A percentile compares a stretch with the other conserved stretches of the same genome.
phyloP scores from a whole-genome alignment of 2,329 filamentous ascomycete species.

The Diplocarpon mali region DNA sequence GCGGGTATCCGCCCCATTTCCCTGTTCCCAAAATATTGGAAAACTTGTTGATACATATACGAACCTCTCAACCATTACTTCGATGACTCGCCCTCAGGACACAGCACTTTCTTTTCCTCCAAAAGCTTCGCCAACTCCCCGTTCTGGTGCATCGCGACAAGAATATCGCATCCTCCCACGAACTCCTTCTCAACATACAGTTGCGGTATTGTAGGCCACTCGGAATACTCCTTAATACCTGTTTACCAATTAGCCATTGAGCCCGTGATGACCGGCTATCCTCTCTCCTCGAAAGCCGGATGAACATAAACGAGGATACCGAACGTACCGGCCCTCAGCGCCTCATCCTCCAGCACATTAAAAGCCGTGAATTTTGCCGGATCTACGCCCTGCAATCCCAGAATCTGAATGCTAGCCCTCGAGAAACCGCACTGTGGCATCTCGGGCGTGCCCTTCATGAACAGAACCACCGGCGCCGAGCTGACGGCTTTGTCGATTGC shows the following conservation, averaged over 20 bases:
- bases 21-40: neutral
- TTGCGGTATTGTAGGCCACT: slow-evolving; percentile 98
- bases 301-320: neutral
- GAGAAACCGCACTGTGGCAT: slow-evolving; percentile 96
- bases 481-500: slow-evolving; percentile 86
- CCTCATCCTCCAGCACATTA: slow-evolving; percentile 88
- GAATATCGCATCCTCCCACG: slow-evolving; percentile 91
- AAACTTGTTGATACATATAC: slow-evolving; percentile 6
- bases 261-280: neutral
- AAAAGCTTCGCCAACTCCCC: slow-evolving; percentile 86
- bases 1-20: neutral
- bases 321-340: slow-evolving; percentile 63
- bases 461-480: slow-evolving; percentile 86
- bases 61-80: slow-evolving; percentile 4
- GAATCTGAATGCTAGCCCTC: slow-evolving; percentile 84
- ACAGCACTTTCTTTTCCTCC: slow-evolving; percentile 83
- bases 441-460: slow-evolving; percentile 99
- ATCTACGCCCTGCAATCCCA: slow-evolving; percentile 90
- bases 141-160: slow-evolving; percentile 95
- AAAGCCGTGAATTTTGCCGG: slow-evolving; percentile 95
- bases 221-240: slow-evolving; percentile 98
- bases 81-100: slow-evolving; percentile 17
- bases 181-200: slow-evolving; percentile 95
- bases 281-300: neutral
- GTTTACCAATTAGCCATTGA: slow-evolving; percentile 6